Evolutionary conservation across 2,329 filamentous ascomycete species (phyloP).

Genomic region (Zymoseptoria brevis): DNA sequence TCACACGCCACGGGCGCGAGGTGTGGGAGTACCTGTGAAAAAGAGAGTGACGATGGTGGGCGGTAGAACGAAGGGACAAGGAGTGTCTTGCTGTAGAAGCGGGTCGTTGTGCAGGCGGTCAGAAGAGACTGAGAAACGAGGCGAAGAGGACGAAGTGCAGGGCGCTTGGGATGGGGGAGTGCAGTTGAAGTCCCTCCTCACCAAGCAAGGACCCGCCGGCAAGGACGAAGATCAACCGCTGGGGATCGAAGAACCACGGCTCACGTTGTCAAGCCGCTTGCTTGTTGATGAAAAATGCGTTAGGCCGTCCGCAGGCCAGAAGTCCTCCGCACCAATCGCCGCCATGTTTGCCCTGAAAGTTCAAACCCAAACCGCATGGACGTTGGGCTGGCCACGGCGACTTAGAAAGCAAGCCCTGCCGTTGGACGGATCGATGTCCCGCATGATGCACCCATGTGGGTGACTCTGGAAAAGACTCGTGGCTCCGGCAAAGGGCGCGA

Average conservation of each 20-base stretch:
- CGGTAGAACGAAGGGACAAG: not conserved
- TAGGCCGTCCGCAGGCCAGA: not conserved
- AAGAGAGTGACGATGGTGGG: not conserved
- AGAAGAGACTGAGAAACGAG: not conserved
- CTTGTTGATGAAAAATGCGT: not conserved
- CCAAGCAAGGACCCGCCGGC: not conserved
- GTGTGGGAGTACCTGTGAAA: not conserved
- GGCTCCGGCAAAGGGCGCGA: not conserved
- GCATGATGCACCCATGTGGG: not conserved
- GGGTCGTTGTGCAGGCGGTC: not conserved
- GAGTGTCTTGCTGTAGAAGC: not conserved
- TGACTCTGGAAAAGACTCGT: not conserved
- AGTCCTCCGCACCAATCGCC: not conserved
- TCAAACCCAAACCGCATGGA: not conserved
- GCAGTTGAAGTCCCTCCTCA: not conserved
- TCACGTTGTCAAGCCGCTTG: not conserved
- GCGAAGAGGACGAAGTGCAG: not conserved
- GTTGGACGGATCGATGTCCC: not conserved
- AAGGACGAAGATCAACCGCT: not conserved
- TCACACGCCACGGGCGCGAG: not conserved
- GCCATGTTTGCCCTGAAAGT: not conserved
- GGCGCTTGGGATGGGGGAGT: not conserved
- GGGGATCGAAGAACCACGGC: not conserved
- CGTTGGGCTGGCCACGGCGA: not conserved
- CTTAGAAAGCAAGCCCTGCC: not conserved